phyloP scores from a whole-genome alignment of 805 yeast genomes.

The Clavispora carvajalis region DNA sequence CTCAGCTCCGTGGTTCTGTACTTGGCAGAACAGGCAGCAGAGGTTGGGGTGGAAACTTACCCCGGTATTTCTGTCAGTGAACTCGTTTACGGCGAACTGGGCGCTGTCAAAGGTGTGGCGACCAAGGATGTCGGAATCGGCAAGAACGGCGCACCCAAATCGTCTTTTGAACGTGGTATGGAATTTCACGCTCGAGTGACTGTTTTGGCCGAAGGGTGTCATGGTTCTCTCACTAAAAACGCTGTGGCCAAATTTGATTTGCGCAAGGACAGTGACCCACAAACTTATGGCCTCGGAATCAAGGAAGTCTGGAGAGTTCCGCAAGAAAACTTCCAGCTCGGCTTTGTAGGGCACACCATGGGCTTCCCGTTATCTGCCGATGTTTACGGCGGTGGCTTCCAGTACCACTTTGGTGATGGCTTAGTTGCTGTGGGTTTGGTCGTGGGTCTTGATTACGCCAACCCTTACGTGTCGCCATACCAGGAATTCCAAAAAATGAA shows the following conservation, averaged over 20 bases:
- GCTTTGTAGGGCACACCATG: constrained; percentile 78
- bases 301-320: constrained; percentile 97
- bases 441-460: constrained; percentile 86
- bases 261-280: constrained; percentile 61
- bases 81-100: constrained; percentile 52
- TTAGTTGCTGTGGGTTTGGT: constrained; percentile 91
- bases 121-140: constrained; percentile 89
- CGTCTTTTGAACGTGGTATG: constrained; percentile 92
- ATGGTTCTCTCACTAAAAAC: constrained; percentile 84
- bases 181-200: constrained; percentile 90
- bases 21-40: constrained; percentile 86
- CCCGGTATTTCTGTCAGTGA: constrained; percentile 87
- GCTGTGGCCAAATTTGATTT: constrained; percentile 64
- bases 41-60: constrained; percentile 87
- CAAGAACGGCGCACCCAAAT: constrained; percentile 70
- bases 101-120: constrained; percentile 80
- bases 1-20: constrained; percentile 75
- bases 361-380: constrained; percentile 77
- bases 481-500: constrained; percentile 95
- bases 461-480: constrained; percentile 94
- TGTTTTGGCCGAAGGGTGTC: constrained; percentile 96
- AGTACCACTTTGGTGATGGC: constrained; percentile 94
- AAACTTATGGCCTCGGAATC: constrained; percentile 93
- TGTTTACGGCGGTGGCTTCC: constrained; percentile 94
- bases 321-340: constrained; percentile 74